Base-by-base conservation (phyloP, 2,329 filamentous ascomycete species). In the Ceratocystis diversiconidia region DNA sequence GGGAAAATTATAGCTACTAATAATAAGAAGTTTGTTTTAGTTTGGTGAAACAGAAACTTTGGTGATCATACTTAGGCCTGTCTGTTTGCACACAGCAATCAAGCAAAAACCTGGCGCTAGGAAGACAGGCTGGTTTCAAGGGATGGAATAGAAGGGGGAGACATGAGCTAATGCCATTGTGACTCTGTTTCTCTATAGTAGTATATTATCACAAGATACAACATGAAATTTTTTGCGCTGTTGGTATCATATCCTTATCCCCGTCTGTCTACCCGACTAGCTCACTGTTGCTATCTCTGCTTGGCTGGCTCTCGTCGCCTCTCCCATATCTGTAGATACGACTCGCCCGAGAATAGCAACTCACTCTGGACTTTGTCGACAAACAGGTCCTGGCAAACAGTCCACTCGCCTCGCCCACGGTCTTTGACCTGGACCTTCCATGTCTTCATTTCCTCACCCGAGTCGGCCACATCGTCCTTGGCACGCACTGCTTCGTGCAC, bases 311-410 rank as follows among this genome's bases (percentile, higher is more conserved):
- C 79, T 72, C 83, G 86, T 75, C 91, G 83, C 74, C 88, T 81
- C 79, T 97, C 94, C 94, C 94, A 97, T 57, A 99, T 85, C 82
- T 97, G 95, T 67, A 97, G 76, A 79, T 97, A 97, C 65, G 89
- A 89, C 80, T 99, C 94, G 63, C 92, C 90, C 0, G 95, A 87
- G 72, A 96, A 95, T 69, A 99, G 74, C 71, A 95, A 82, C 78
- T 99, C 92, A 69, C 84, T 89, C 75, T 92, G 88, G 22, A 94
- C 88, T 75, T 87, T 86, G 73, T 96, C 89, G 5, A 99, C 92
- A 73, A 88, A 96, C 70, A 99, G 74, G 77, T 99, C 94, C 78
- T 99, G 94, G 65, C 92, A 87, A 67, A 95, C 88, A 64, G 95
- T 84, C 94, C 94, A 99, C 73, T 95, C 88, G 43, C 89, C 87